A percentile compares a stretch with the other conserved stretches of the same genome.
Conservation (phyloP, 176 grass and related monocot species). For the Triticum timopheevii region DNA sequence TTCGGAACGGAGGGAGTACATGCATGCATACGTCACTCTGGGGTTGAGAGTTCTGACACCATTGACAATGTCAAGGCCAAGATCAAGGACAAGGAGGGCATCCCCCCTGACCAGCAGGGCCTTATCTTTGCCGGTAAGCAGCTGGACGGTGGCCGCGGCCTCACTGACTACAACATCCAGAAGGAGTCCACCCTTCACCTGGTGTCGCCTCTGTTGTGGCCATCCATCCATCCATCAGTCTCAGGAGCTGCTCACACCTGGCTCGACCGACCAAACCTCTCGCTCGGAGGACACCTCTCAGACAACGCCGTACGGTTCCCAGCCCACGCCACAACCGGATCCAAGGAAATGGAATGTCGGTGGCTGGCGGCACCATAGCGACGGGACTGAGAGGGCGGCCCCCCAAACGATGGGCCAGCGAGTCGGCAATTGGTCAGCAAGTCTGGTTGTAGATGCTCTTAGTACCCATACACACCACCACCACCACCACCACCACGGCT, state of each 20-base stretch:
- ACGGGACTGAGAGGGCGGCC: background rate
- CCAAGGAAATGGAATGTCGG: background rate
- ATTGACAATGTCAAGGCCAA: no score
- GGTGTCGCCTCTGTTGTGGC: no score
- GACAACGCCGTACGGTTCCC: constrained; percentile 12
- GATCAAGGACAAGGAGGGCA: no score
- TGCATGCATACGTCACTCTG: background rate
- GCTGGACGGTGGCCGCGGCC: no score
- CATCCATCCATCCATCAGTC: background rate
- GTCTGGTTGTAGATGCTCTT: background rate
- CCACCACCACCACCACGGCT: background rate
- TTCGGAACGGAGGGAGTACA: background rate
- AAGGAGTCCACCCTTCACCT: no score
- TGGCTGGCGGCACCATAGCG: constrained; percentile 22
- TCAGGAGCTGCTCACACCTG: no score
- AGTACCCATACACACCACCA: background rate
- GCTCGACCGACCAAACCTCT: no score
- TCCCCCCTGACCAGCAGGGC: no score
- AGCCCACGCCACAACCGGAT: background rate
- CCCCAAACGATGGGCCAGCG: background rate
- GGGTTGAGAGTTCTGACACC: no score
- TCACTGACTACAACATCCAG: no score
- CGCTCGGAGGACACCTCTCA: background rate
- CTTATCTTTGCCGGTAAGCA: no score
- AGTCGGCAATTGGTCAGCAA: background rate